Conservation (phyloP, 2,329 filamentous ascomycete species). For the Ophiostoma fasciatum region DNA sequence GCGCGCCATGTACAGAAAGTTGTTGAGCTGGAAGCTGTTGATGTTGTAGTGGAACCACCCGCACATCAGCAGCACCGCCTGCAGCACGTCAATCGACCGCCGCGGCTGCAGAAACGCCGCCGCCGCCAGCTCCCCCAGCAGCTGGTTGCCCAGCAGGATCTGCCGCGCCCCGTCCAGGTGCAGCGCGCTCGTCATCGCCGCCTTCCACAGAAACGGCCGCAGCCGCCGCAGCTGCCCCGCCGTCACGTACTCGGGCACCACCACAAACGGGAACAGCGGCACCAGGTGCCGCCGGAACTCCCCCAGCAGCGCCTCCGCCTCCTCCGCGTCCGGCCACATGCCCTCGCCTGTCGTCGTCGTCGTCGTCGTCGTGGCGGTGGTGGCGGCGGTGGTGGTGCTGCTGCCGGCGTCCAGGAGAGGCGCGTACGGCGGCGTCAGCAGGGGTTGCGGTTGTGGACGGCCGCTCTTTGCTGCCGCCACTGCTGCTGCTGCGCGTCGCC, state of each 20-base stretch:
- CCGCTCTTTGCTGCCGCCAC: no score
- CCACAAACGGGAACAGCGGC: conserved; percentile 30
- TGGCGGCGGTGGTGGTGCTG: no score
- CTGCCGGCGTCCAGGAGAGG: no score
- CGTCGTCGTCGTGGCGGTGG: no score
- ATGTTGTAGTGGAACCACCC: conserved; percentile 34
- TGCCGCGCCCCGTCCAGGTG: conserved; percentile 30
- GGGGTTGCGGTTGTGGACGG: no score
- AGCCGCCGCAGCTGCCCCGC: conserved; percentile 22
- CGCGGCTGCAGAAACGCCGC: conserved; percentile 25
- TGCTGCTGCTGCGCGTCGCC: no score
- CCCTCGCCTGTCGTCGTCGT: no score
- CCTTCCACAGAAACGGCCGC: conserved; percentile 34
- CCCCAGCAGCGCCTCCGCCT: conserved; percentile 25
- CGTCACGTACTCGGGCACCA: conserved; percentile 22
- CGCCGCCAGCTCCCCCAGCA: conserved; percentile 28
- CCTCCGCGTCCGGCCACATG: conserved; percentile 27
- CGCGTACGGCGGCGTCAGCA: no score
- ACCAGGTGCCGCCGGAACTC: conserved; percentile 21
- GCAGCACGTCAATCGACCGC: conserved; percentile 31
- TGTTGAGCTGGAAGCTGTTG: conserved; percentile 34
- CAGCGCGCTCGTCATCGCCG: conserved; percentile 29
- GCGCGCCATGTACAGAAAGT: conserved; percentile 31
- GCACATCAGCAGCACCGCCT: conserved; percentile 29
- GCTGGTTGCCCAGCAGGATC: conserved; percentile 25